These are phyloP conservation scores for Mycosphaerelloides madeirae DNA, from an alignment of 2,329 filamentous ascomycete genomes.

Conservation along the genomic window DNA sequence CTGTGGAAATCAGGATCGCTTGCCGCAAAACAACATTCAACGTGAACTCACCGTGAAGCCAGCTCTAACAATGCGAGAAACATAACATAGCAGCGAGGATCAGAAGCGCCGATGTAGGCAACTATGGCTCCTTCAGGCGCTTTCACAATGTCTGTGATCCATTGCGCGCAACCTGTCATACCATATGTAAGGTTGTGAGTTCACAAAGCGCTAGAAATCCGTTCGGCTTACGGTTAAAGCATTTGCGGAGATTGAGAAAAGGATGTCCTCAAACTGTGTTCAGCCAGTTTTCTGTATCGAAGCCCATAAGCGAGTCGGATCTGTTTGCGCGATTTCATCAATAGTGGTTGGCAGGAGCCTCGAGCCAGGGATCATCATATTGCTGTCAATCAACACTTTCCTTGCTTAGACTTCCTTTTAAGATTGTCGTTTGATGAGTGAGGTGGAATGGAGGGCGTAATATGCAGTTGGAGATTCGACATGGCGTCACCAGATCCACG, in stretches of 20 bases:
- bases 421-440: no score
- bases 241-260: neutral
- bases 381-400: no score
- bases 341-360: slow-evolving; percentile 25
- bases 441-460: no score
- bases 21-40: no score
- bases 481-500: no score
- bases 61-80: slow-evolving; percentile 1
- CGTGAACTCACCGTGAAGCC: neutral
- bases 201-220: neutral
- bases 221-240: slow-evolving; percentile 1
- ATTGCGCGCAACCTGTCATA: slow-evolving; percentile 1
- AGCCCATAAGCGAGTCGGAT: neutral
- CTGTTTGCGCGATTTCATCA: slow-evolving; percentile 1
- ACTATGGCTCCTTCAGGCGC: neutral
- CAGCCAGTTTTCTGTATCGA: neutral
- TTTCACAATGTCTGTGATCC: neutral
- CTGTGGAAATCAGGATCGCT: no score
- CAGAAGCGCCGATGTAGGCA: slow-evolving; percentile 1
- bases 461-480: no score
- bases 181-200: neutral
- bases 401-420: no score
- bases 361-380: no score
- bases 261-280: neutral
- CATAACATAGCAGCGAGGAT: slow-evolving; percentile 1